A percentile compares a stretch with the other conserved stretches of the same genome.
These are phyloP conservation scores for Syzygium grande DNA, from an alignment of 345 rosid species.

Conservation along the genomic window DNA sequence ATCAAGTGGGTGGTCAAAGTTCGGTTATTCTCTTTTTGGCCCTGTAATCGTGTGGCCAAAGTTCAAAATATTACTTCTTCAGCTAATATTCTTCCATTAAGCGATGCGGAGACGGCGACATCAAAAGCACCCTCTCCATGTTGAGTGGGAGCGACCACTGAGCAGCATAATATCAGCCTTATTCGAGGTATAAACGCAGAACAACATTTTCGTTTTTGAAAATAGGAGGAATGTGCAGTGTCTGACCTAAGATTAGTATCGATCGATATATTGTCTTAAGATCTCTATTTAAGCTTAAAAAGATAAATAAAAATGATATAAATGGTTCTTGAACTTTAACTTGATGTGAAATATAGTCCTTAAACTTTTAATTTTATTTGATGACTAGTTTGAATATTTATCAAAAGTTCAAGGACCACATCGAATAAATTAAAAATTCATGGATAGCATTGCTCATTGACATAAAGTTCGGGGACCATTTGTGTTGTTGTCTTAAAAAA, in stretches of 20 bases:
- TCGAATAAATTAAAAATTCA: too few species aligned
- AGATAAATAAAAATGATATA: too few species aligned
- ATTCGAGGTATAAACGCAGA: background rate
- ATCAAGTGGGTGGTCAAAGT: background rate
- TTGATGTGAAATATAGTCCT: too few species aligned
- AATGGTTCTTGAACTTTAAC: too few species aligned
- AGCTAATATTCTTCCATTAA: background rate
- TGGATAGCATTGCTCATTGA: too few species aligned
- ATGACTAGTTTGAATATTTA: too few species aligned
- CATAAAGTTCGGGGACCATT: too few species aligned
- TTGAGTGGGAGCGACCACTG: background rate
- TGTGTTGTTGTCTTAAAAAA: background rate
- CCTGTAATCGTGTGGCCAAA: background rate
- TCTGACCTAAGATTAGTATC: background rate
- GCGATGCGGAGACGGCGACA: background rate
- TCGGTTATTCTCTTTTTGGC: background rate
- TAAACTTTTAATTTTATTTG: too few species aligned
- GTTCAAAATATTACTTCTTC: background rate
- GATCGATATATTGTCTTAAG: background rate
- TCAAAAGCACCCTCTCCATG: background rate
- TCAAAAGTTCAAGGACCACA: too few species aligned
- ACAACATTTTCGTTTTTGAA: background rate
- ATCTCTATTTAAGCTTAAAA: background rate
- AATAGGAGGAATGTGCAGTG: background rate
- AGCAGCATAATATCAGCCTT: background rate